Percentiles rank a stretch among this genome's conserved stretches.
Conservation (phyloP, 1,284 basidiomycete species). For the Ceraceosorus guamensis region DNA sequence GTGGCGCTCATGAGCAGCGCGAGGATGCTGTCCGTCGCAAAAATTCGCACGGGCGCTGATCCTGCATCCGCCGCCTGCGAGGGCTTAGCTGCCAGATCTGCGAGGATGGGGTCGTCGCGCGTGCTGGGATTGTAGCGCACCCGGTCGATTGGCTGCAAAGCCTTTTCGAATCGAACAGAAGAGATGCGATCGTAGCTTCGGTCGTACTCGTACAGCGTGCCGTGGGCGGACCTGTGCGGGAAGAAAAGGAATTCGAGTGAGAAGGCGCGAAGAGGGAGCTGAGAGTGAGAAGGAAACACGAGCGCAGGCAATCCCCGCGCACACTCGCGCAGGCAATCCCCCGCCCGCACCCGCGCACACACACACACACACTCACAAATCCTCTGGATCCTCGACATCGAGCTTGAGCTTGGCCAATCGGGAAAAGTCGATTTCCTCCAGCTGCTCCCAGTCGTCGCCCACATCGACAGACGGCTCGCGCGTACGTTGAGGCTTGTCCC, state of each 20-base stretch:
- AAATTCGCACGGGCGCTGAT: constrained; percentile 57
- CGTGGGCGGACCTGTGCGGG: constrained; percentile 66
- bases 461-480: constrained; percentile 93
- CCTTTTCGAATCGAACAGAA: constrained; percentile 75
- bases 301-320: too few species aligned
- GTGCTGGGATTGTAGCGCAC: constrained; percentile 97
- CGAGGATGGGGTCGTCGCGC: constrained; percentile 73
- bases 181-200: constrained; percentile 91
- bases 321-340: too few species aligned
- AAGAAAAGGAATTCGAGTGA: neutral
- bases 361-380: constrained; percentile 18
- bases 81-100: constrained; percentile 25
- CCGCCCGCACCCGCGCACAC: too few species aligned
- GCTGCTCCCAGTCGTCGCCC: constrained; percentile 80
- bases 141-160: constrained; percentile 84
- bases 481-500: constrained; percentile 82
- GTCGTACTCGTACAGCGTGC: constrained; percentile 86
- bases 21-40: constrained; percentile 91
- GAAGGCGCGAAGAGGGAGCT: too few species aligned
- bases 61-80: constrained; percentile 43
- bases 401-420: constrained; percentile 83
- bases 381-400: constrained; percentile 57
- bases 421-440: constrained; percentile 96
- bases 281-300: too few species aligned
- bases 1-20: constrained; percentile 93